Conservation (phyloP, 2,329 filamentous ascomycete species). For the Stachybotrys echinatus region DNA sequence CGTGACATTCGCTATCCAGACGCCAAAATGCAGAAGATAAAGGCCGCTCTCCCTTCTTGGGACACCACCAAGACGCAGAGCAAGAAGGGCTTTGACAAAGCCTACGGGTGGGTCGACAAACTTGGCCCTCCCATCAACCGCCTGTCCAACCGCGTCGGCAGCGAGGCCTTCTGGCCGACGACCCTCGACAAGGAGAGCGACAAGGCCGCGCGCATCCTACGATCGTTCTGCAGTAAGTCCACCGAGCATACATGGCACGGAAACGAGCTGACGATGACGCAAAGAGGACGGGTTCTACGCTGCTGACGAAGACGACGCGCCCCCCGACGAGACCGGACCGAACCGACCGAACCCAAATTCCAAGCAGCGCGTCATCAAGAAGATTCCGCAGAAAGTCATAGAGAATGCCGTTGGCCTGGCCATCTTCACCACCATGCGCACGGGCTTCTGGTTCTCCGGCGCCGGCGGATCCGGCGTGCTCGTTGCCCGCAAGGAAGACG, state of each 20-base stretch:
- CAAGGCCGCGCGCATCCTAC: constrained; percentile 78
- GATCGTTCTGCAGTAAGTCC: constrained; percentile 75
- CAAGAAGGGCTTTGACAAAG: constrained; percentile 69
- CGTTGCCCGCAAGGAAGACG: constrained; percentile 56
- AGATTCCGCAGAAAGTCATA: constrained; percentile 53
- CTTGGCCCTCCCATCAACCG: constrained; percentile 70
- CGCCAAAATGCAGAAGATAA: constrained; percentile 28
- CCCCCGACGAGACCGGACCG: not conserved
- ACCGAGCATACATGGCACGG: not conserved
- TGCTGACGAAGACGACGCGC: constrained; percentile 19
- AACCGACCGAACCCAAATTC: constrained; percentile 3
- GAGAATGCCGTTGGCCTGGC: constrained; percentile 61
- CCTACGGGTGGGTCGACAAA: constrained; percentile 49
- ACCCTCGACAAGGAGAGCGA: constrained; percentile 83
- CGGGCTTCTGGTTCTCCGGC: constrained; percentile 60
- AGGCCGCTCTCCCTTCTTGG: constrained; percentile 38
- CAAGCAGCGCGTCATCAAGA: constrained; percentile 42
- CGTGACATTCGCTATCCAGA: not conserved
- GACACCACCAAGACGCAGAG: constrained; percentile 46
- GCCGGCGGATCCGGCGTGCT: constrained; percentile 63
- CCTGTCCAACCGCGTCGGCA: constrained; percentile 72
- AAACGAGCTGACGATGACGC: not conserved
- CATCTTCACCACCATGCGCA: constrained; percentile 66
- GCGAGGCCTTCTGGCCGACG: constrained; percentile 81
- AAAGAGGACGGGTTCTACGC: constrained; percentile 49